Conservation (phyloP, 2,329 filamentous ascomycete genomes). For the Daldinia eschscholtzii region DNA sequence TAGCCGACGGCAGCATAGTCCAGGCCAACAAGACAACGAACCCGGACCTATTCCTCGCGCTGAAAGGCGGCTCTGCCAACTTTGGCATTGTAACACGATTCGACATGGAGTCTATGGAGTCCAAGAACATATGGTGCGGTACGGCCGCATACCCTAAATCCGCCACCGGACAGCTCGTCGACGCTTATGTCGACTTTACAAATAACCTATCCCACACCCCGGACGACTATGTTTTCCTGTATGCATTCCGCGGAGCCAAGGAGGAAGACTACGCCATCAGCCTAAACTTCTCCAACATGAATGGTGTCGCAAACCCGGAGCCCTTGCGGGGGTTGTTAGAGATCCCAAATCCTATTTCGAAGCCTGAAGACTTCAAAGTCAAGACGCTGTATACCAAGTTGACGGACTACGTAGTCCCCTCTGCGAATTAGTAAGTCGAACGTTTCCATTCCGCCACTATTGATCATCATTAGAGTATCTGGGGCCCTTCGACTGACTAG, state of each 20-base stretch:
- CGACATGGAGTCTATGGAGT: constrained; percentile 32
- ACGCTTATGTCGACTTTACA: constrained; percentile 38
- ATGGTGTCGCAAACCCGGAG: constrained; percentile 33
- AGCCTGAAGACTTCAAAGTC: constrained; percentile 29
- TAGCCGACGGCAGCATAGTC: constrained; percentile 35
- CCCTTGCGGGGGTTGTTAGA: constrained; percentile 34
- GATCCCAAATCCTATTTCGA: constrained; percentile 1
- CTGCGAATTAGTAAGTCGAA: constrained; percentile 33
- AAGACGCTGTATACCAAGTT: constrained; percentile 34
- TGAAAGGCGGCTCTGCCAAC: constrained; percentile 37
- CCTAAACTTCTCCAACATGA: constrained; percentile 32
- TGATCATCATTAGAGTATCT: not conserved
- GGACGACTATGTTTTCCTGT: constrained; percentile 30
- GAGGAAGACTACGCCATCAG: constrained; percentile 30
- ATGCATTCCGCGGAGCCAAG: constrained; percentile 24
- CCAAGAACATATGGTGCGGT: constrained; percentile 33
- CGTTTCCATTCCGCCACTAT: not conserved
- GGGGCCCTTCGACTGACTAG: not conserved
- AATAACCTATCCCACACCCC: constrained; percentile 24
- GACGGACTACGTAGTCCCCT: constrained; percentile 31
- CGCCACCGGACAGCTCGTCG: constrained; percentile 16
- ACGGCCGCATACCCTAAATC: constrained; percentile 12
- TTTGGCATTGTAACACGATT: constrained; percentile 38
- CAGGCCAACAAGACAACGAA: constrained; percentile 31
- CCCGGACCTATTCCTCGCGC: constrained; percentile 30